phyloP scores from a whole-genome alignment of 2,329 filamentous ascomycete species.

The Aspergillus sp. region DNA sequence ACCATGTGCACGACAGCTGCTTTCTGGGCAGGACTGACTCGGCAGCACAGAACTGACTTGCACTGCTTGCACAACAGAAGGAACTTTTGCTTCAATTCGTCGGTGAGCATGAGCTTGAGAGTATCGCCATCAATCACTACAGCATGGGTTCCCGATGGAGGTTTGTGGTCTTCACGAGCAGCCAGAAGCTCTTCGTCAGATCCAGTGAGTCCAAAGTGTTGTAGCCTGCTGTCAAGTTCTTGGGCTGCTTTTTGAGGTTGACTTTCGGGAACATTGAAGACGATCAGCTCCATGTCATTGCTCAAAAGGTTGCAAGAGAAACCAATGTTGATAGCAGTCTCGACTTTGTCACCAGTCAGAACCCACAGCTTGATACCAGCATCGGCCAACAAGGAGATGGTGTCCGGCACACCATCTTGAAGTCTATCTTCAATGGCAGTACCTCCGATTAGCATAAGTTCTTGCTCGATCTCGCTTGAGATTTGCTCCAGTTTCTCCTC shows the following conservation, averaged over 20 bases:
- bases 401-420: constrained; percentile 94
- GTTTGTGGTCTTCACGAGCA: constrained; percentile 77
- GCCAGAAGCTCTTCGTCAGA: constrained; percentile 76
- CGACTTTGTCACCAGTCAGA: constrained; percentile 94
- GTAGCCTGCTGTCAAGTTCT: constrained; percentile 69
- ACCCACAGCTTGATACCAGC: constrained; percentile 99
- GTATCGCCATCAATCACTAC: constrained; percentile 94
- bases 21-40: constrained; percentile 95
- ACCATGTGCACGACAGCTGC: constrained; percentile 96
- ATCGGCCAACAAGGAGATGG: constrained; percentile 82
- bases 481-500: constrained; percentile 91
- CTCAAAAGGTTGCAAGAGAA: constrained; percentile 97
- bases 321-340: constrained; percentile 98
- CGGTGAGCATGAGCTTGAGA: constrained; percentile 79
- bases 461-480: constrained; percentile 84
- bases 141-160: constrained; percentile 82
- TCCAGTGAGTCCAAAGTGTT: constrained; percentile 72
- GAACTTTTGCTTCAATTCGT: constrained; percentile 83
- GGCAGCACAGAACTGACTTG: constrained; percentile 91
- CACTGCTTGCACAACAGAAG: constrained; percentile 94
- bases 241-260: constrained; percentile 60
- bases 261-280: constrained; percentile 79
- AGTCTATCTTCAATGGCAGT: constrained; percentile 96
- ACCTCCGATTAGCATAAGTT: constrained; percentile 81
- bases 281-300: constrained; percentile 95